Evolutionary conservation across 768 basidiomycete genomes (phyloP).

Genomic region (Chalciporus piperatus): DNA sequence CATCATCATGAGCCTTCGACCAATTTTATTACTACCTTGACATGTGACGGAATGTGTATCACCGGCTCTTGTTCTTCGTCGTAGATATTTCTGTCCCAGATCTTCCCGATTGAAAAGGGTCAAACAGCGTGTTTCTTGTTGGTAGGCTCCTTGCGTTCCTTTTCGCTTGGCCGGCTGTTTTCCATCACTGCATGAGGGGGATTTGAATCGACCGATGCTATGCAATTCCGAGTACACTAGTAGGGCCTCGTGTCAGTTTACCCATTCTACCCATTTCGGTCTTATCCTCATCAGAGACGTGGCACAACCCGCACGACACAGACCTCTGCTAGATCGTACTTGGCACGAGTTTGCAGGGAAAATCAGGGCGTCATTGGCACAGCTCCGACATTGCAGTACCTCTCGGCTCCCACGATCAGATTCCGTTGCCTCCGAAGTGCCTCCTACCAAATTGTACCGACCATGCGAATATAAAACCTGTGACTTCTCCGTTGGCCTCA

Average conservation of each 20-base stretch:
- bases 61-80: background rate
- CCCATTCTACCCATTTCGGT: constrained; percentile 25
- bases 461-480: constrained; percentile 30
- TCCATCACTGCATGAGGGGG: constrained; percentile 28
- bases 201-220: constrained; percentile 9
- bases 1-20: constrained; percentile 1
- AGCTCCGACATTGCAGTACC: constrained; percentile 11
- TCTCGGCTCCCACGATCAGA: constrained; percentile 32
- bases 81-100: constrained; percentile 12
- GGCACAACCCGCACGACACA: constrained; percentile 16
- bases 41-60: constrained; percentile 1
- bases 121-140: constrained; percentile 13
- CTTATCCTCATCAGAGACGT: constrained; percentile 28
- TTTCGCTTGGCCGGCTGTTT: constrained; percentile 10
- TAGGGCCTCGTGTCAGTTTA: constrained; percentile 33
- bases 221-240: constrained; percentile 17
- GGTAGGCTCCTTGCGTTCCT: constrained; percentile 22
- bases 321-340: constrained; percentile 1
- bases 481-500: background rate
- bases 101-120: constrained; percentile 6
- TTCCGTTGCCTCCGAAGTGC: constrained; percentile 30
- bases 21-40: background rate
- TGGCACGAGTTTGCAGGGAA: constrained; percentile 11
- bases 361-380: constrained; percentile 28
- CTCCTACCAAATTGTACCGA: constrained; percentile 26